Conservation (phyloP, 2,329 filamentous ascomycete genomes). For the Geoglossum cookeanum region DNA sequence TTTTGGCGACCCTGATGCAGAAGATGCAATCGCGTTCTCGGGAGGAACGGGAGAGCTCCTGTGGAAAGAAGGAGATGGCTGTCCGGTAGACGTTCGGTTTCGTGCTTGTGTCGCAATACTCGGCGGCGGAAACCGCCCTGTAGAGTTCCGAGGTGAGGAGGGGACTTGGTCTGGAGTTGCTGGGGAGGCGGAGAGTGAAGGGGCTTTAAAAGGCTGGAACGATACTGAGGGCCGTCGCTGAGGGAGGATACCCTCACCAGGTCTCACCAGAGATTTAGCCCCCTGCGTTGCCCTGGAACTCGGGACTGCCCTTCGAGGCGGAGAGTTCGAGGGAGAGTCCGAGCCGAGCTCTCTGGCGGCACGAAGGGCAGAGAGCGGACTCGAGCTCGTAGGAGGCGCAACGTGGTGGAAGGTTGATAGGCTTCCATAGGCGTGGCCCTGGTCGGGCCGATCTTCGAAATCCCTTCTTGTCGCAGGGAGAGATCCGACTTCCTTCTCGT, state of each 20-base stretch:
- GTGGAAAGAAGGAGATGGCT: slow-evolving; percentile 55
- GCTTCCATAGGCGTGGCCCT: slow-evolving; percentile 71
- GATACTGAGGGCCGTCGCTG: slow-evolving; percentile 64
- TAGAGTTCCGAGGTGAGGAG: slow-evolving; percentile 36
- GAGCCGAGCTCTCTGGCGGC: slow-evolving; percentile 38
- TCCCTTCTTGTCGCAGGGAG: slow-evolving; percentile 42
- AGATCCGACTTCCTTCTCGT: slow-evolving; percentile 46
- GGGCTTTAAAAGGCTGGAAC: slow-evolving; percentile 86
- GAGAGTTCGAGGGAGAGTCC: slow-evolving; percentile 29
- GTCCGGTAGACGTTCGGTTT: slow-evolving; percentile 53
- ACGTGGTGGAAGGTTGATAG: slow-evolving; percentile 71
- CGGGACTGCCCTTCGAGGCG: slow-evolving; percentile 30
- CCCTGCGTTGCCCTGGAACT: slow-evolving; percentile 26
- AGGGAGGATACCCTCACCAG: slow-evolving; percentile 28
- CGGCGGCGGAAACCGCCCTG: slow-evolving; percentile 27
- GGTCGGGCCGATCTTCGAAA: slow-evolving; percentile 32
- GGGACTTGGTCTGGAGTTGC: slow-evolving; percentile 28
- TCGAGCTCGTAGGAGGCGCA: slow-evolving; percentile 57
- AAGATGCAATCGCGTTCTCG: slow-evolving; percentile 42
- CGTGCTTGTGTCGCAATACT: slow-evolving; percentile 37
- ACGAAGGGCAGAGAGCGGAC: slow-evolving; percentile 66
- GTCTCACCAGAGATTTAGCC: slow-evolving; percentile 30
- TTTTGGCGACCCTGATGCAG: slow-evolving; percentile 58
- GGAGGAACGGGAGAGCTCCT: slow-evolving; percentile 44
- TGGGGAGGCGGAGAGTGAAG: slow-evolving; percentile 23